Conservation (phyloP, 1,284 basidiomycete species). For the Tremellales sp. region DNA sequence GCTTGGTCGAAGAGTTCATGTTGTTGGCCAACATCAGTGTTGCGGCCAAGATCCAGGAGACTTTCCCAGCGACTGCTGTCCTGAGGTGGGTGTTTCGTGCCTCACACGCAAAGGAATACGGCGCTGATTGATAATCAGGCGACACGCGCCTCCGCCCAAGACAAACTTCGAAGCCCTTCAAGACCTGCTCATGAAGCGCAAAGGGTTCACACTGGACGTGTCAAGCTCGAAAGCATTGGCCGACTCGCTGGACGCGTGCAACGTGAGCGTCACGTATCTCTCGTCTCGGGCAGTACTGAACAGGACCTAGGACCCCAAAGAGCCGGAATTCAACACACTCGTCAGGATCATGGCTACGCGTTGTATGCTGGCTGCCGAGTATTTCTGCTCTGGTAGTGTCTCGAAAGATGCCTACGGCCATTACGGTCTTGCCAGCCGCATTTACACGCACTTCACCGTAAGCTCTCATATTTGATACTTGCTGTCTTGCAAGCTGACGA, state of each 20-base stretch:
- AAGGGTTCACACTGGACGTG: constrained; percentile 81
- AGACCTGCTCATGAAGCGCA: constrained; percentile 84
- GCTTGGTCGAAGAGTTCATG: constrained; percentile 99
- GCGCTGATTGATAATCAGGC: constrained; percentile 53
- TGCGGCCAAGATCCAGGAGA: constrained; percentile 84
- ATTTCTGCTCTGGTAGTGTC: constrained; percentile 94
- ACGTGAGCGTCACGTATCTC: constrained; percentile 55
- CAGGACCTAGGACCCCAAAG: constrained; percentile 62
- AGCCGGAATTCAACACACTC: constrained; percentile 92
- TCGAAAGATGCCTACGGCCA: constrained; percentile 89
- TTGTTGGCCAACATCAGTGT: constrained; percentile 95
- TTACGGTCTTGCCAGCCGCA: constrained; percentile 91
- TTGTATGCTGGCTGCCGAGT: constrained; percentile 97
- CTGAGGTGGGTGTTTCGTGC: constrained; percentile 58
- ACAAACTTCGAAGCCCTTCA: constrained; percentile 95
- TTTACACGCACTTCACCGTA: constrained; percentile 95
- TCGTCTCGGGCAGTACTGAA: background rate
- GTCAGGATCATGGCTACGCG: constrained; percentile 99
- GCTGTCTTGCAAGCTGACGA: background rate
- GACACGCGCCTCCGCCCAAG: constrained; percentile 88
- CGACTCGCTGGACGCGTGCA: constrained; percentile 78
- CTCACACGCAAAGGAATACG: background rate
- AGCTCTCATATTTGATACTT: constrained; percentile 10
- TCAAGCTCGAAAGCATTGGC: constrained; percentile 91
- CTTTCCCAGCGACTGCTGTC: constrained; percentile 93